phyloP scores from a whole-genome alignment of 192 early-diverging fungal species.

The Coemansia umbellata region DNA sequence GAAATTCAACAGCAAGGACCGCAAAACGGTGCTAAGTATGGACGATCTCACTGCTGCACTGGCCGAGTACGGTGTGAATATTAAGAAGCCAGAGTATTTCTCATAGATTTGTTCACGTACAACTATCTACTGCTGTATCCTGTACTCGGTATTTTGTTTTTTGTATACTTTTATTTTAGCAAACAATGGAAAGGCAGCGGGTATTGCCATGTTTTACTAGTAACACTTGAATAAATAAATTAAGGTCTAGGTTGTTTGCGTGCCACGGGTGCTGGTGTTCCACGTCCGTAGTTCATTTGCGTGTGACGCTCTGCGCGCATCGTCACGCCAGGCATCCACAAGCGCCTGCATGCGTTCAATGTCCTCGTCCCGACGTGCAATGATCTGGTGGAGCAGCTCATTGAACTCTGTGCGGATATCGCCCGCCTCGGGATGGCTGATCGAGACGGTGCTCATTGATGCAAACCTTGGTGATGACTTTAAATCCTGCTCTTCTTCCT shows the following conservation, averaged over 20 bases:
- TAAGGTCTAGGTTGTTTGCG: slow-evolving; percentile 22
- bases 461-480: slow-evolving; percentile 18
- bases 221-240: no score
- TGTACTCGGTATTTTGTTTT: no score
- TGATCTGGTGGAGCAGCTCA: slow-evolving; percentile 44
- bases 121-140: neutral
- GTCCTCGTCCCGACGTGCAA: slow-evolving; percentile 43
- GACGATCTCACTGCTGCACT: slow-evolving; percentile 89
- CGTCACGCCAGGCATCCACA: slow-evolving; percentile 36
- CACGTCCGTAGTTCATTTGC: slow-evolving; percentile 27
- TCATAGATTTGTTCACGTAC: slow-evolving; percentile 51
- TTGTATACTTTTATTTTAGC: neutral
- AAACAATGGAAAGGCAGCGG: neutral
- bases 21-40: slow-evolving; percentile 85
- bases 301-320: slow-evolving; percentile 26
- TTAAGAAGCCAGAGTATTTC: slow-evolving; percentile 95
- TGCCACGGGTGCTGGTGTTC: slow-evolving; percentile 36
- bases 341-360: slow-evolving; percentile 41
- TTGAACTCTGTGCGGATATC: slow-evolving; percentile 51
- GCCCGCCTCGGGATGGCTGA: slow-evolving; percentile 46
- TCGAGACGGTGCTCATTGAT: slow-evolving; percentile 11
- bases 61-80: slow-evolving; percentile 89
- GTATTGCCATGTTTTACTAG: no score
- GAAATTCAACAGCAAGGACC: slow-evolving; percentile 58
- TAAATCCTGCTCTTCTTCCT: neutral